phyloP scores from a whole-genome alignment of 208 protist species.

The Leishmania aethiopica region DNA sequence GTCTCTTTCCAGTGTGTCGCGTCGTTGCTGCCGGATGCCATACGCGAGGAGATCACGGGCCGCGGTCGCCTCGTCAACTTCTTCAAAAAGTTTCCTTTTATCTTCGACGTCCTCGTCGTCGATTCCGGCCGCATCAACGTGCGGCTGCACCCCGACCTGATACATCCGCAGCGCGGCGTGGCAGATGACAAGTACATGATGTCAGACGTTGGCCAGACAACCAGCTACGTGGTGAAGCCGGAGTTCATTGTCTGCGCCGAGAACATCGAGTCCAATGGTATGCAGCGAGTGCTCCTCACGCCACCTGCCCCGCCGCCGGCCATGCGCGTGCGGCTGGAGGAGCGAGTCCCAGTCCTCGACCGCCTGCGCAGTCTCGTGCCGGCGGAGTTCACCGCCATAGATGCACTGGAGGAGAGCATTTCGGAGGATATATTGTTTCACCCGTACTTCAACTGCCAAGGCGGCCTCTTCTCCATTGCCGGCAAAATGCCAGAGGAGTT shows the following conservation, averaged over 20 bases:
- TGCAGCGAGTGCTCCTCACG: constrained; percentile 50
- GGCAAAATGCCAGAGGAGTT: constrained; percentile 86
- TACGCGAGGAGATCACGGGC: constrained; percentile 55
- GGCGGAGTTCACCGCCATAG: constrained; percentile 56
- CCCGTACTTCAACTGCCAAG: constrained; percentile 91
- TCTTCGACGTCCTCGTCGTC: constrained; percentile 65
- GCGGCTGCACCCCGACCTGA: constrained; percentile 68
- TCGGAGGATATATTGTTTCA: constrained; percentile 88
- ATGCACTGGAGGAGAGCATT: constrained; percentile 72
- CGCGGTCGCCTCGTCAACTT: constrained; percentile 61
- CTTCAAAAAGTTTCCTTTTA: constrained; percentile 69
- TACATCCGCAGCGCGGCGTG: constrained; percentile 66
- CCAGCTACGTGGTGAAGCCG: constrained; percentile 74
- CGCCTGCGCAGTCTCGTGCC: constrained; percentile 76
- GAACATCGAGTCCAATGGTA: constrained; percentile 54
- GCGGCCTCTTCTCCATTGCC: constrained; percentile 79
- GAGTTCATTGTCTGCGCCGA: constrained; percentile 74
- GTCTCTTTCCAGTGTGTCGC: constrained; percentile 72
- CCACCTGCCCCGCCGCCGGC: constrained; percentile 64
- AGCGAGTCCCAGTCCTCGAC: constrained; percentile 83
- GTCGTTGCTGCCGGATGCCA: constrained; percentile 78
- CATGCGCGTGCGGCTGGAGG: constrained; percentile 78
- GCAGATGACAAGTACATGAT: constrained; percentile 89
- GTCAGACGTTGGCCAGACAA: constrained; percentile 75
- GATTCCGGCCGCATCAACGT: constrained; percentile 53